phyloP scores from a whole-genome alignment of 2,329 filamentous ascomycete genomes.

The Apiospora kogelbergensis region DNA sequence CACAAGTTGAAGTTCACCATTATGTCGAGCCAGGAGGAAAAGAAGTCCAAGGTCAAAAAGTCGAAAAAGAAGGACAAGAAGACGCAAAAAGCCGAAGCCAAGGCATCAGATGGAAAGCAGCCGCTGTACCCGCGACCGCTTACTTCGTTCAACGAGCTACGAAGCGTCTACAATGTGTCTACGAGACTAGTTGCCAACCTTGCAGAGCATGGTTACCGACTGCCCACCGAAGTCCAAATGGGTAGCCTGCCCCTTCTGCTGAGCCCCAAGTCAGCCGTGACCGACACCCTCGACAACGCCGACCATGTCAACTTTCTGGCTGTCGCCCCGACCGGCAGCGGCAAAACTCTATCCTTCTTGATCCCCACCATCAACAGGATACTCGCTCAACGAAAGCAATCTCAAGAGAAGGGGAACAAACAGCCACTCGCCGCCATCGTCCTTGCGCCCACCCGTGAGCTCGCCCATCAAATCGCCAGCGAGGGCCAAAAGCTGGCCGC shows the following conservation, averaged over 20 bases:
- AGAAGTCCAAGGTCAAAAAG: constrained; percentile 49
- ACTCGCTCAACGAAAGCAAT: constrained; percentile 47
- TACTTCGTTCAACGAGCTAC: constrained; percentile 72
- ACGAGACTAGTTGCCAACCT: constrained; percentile 76
- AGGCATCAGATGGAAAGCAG: constrained; percentile 54
- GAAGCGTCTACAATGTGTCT: constrained; percentile 70
- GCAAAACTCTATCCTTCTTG: constrained; percentile 92
- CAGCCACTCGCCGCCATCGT: constrained; percentile 67
- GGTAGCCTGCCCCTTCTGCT: constrained; percentile 80
- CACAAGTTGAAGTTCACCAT: constrained; percentile 85
- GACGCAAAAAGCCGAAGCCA: constrained; percentile 40
- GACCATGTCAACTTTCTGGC: constrained; percentile 72
- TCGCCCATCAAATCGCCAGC: constrained; percentile 77
- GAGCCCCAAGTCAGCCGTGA: constrained; percentile 50
- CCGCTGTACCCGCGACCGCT: constrained; percentile 79
- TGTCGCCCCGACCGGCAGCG: constrained; percentile 91
- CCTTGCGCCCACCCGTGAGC: constrained; percentile 75
- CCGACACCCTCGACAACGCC: constrained; percentile 30
- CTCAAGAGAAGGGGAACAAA: constrained; percentile 31
- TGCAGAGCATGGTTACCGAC: constrained; percentile 75
- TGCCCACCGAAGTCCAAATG: constrained; percentile 93
- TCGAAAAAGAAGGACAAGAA: constrained; percentile 57
- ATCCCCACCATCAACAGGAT: constrained; percentile 83
- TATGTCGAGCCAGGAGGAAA: constrained; percentile 53
- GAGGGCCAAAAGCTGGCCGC: constrained; percentile 81